These are phyloP conservation scores for Hypoxylon cercidicola DNA, from an alignment of 495 filamentous ascomycete species.

Conservation along the genomic window DNA sequence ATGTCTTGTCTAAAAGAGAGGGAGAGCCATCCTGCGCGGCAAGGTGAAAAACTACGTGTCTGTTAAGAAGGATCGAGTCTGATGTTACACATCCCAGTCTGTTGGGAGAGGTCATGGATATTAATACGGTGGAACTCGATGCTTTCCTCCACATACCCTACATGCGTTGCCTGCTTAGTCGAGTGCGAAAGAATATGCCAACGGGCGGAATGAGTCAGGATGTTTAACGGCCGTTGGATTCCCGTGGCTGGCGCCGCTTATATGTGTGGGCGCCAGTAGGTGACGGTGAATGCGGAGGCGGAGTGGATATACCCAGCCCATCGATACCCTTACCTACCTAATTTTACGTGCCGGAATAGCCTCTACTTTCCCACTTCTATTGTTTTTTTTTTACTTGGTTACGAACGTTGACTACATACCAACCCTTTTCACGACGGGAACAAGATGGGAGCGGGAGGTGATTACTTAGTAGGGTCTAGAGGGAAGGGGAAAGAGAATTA, in stretches of 20 bases:
- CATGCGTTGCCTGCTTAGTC: no score
- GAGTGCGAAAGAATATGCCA: background rate
- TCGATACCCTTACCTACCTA: background rate
- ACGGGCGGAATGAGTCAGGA: no score
- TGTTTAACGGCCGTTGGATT: no score
- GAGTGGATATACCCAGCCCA: constrained; percentile 21
- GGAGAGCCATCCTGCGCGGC: no score
- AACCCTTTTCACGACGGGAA: constrained; percentile 13
- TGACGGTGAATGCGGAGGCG: constrained; percentile 1
- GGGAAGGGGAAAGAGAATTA: background rate
- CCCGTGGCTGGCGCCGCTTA: background rate
- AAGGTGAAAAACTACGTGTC: no score
- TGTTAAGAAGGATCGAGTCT: no score
- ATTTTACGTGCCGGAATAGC: background rate
- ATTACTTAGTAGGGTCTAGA: background rate
- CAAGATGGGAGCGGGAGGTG: constrained; percentile 8
- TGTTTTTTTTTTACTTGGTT: constrained; percentile 15
- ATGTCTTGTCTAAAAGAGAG: no score
- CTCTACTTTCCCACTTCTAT: constrained; percentile 1
- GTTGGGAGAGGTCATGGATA: no score
- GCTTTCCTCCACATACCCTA: no score
- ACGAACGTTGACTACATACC: constrained; percentile 19
- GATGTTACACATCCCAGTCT: no score
- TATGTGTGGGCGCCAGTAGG: background rate
- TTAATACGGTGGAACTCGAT: no score